Evolutionary conservation across 75 land plant species (phyloP), one percentile per base, ranked within the genome.

Genomic region (Pseudotsuga menziesii): DNA sequence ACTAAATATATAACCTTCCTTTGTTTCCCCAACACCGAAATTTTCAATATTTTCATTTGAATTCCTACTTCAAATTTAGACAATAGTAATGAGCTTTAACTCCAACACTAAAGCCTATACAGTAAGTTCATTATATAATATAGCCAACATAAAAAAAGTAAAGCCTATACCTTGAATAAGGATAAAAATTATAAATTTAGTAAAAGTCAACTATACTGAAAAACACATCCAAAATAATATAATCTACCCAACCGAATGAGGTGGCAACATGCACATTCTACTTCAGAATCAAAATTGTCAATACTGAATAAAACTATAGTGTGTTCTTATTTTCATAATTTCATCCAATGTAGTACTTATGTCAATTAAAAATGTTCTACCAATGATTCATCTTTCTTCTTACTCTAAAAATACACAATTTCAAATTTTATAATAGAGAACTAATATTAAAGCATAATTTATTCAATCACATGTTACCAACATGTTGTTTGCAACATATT

Each of bases 41-140:
- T 88, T 88, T 77, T 52, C 84, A 70, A 97, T 78, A 82, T 87
- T 92, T 62, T 77, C 76, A 74, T 97, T 97, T 67, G 95, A 92
- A 77, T 88, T 89, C 54, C 97, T 97, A 91, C 66, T 81, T 61
- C n/a, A n/a, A n/a, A n/a, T 72, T 54, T 15, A 48, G 13, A 44
- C 22, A 54, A 23, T 7, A 20, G 4, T 25, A 3, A 2, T 52
- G 23, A 52, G 17, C 22, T 73, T 25, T 0, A 52, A 55, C 14
- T 14, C 52, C 6, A 11, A 23, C 9, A 48, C n/a, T 15, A 54
- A n/a, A n/a, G n/a, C n/a, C n/a, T n/a, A n/a, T n/a, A n/a, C n/a
- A 9, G n/a, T 72, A 20, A 72, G 36, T 15, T 39, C 71, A 66
- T 5, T 1, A 35, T 16, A 63, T 14, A 12, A 58, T 19, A 58